Conservation (phyloP, 441 rosid genomes). For the Capsella rubella region DNA sequence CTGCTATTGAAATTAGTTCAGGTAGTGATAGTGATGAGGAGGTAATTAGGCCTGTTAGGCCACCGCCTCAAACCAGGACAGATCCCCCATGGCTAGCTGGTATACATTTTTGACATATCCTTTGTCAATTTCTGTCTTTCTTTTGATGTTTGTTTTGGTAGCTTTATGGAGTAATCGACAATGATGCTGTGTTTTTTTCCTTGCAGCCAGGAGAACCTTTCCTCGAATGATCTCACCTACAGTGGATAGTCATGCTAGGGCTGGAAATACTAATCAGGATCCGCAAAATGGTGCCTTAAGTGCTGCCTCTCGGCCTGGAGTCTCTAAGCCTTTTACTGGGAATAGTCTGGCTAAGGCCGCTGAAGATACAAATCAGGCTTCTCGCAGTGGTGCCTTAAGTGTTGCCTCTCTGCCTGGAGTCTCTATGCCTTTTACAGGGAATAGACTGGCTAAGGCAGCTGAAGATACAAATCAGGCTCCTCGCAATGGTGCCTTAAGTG, state of each 20-base stretch:
- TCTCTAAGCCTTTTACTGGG: constrained; percentile 9
- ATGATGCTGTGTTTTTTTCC: background rate
- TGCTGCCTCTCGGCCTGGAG: too few species aligned
- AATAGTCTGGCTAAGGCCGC: constrained; percentile 47
- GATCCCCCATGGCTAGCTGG: constrained; percentile 61
- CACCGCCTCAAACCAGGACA: constrained; percentile 44
- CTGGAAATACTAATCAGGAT: too few species aligned
- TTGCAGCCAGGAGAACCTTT: constrained; percentile 53
- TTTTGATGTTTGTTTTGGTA: constrained; percentile 28
- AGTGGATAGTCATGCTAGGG: constrained; percentile 34
- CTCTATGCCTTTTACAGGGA: constrained; percentile 46
- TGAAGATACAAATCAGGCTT: constrained; percentile 45
- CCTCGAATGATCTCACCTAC: constrained; percentile 41
- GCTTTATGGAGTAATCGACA: constrained; percentile 17
- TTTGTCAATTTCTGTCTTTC: constrained; percentile 18
- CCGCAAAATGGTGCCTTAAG: too few species aligned
- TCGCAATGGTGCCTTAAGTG: too few species aligned
- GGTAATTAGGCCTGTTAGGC: constrained; percentile 44
- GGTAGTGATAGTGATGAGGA: constrained; percentile 70
- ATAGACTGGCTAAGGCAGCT: background rate
- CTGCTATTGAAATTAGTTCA: constrained; percentile 63
- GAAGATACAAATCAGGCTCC: too few species aligned
- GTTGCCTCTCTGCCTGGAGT: constrained; percentile 43
- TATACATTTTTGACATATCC: constrained; percentile 42
- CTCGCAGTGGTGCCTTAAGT: constrained; percentile 42